A percentile compares a stretch with the other conserved stretches of the same genome.
These are phyloP conservation scores for Actinomucor elegans DNA, from an alignment of 371 early-diverging fungal genomes.

Conservation along the genomic window DNA sequence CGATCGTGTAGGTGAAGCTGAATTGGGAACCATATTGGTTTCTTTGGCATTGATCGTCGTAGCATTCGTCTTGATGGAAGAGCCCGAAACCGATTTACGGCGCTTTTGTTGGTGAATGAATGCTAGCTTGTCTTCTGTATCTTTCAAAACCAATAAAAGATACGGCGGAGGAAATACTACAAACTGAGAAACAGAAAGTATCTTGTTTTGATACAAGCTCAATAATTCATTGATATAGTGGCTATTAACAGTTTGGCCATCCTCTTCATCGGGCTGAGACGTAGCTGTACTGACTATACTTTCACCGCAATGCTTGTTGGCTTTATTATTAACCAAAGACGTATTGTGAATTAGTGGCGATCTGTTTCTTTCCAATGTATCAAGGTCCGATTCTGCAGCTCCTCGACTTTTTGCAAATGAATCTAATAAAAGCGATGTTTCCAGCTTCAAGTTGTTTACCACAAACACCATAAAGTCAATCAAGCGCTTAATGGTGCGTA, in stretches of 20 bases:
- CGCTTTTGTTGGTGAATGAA: constrained; percentile 15
- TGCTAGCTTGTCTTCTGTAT: constrained; percentile 56
- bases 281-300: background rate
- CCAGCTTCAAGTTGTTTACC: constrained; percentile 83
- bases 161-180: constrained; percentile 86
- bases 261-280: constrained; percentile 7
- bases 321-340: background rate
- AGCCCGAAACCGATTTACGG: constrained; percentile 15
- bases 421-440: constrained; percentile 73
- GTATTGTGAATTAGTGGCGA: constrained; percentile 7
- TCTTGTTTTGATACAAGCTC: constrained; percentile 60
- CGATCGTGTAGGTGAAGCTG: constrained; percentile 27
- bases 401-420: constrained; percentile 48
- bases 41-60: background rate
- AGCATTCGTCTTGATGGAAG: constrained; percentile 6
- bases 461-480: constrained; percentile 82
- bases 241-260: constrained; percentile 5
- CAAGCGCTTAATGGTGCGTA: constrained; percentile 77
- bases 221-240: constrained; percentile 28
- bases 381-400: constrained; percentile 9
- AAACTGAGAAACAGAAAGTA: constrained; percentile 85
- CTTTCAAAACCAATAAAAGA: constrained; percentile 65
- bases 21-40: background rate
- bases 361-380: constrained; percentile 1
- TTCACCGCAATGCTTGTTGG: background rate